These are phyloP conservation scores for Pleodorina starrii DNA, from an alignment of 139 green algal genomes.

Conservation along the genomic window DNA sequence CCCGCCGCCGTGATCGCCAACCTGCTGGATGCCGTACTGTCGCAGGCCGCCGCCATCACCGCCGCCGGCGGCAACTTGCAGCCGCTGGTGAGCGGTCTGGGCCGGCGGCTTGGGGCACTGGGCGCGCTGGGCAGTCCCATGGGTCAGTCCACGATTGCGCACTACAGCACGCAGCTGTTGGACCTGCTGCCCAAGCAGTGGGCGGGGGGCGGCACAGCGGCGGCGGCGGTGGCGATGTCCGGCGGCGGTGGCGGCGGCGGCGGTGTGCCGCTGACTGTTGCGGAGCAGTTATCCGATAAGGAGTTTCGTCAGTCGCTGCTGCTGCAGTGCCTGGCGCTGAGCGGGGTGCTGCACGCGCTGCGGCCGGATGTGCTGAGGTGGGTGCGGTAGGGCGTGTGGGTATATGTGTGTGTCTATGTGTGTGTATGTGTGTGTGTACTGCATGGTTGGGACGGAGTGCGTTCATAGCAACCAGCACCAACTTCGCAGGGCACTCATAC, in stretches of 20 bases:
- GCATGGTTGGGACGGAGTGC: too few species aligned
- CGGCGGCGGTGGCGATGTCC: neutral
- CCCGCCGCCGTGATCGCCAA: slow-evolving; percentile 3
- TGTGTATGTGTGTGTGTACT: too few species aligned
- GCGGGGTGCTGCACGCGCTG: slow-evolving; percentile 49
- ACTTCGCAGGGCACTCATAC: too few species aligned
- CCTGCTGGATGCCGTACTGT: slow-evolving; percentile 31
- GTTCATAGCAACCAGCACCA: too few species aligned
- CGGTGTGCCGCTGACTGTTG: slow-evolving; percentile 6
- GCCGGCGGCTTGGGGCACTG: slow-evolving; percentile 48
- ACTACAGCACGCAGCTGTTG: slow-evolving; percentile 57
- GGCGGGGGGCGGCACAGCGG: neutral
- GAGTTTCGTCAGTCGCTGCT: slow-evolving; percentile 52
- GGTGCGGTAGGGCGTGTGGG: neutral
- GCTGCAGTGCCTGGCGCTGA: slow-evolving; percentile 49
- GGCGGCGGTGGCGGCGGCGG: neutral
- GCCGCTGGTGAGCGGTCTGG: slow-evolving; percentile 39
- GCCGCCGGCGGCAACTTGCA: slow-evolving; percentile 45
- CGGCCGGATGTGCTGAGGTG: slow-evolving; percentile 49
- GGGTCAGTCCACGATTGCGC: slow-evolving; percentile 40
- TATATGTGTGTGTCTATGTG: too few species aligned
- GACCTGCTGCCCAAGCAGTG: slow-evolving; percentile 67
- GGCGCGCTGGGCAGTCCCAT: slow-evolving; percentile 13
- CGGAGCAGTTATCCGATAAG: slow-evolving; percentile 57
- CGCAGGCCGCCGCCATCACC: slow-evolving; percentile 41